A percentile compares a stretch with the other conserved stretches of the same genome.
These are phyloP conservation scores for Trametes pubescens DNA, from an alignment of 1,284 basidiomycete species.

Conservation along the genomic window DNA sequence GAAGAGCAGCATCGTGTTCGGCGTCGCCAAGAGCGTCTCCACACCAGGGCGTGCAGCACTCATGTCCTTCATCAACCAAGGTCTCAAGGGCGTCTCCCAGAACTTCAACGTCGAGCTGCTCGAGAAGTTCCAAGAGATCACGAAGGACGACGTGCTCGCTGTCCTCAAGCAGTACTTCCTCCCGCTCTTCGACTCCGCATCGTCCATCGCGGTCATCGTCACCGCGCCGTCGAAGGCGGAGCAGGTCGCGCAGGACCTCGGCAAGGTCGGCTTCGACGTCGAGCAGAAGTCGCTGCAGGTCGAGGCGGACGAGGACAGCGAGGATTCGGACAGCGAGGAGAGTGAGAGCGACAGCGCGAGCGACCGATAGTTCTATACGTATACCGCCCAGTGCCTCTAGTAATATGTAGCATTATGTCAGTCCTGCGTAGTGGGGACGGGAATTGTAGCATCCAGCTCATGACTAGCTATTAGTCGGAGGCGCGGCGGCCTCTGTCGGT, in stretches of 20 bases:
- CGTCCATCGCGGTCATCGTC: slow-evolving; percentile 85
- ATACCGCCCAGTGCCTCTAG: slow-evolving; percentile 29
- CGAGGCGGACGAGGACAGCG: slow-evolving; percentile 53
- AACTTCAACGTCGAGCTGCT: slow-evolving; percentile 80
- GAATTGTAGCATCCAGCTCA: slow-evolving; percentile 32
- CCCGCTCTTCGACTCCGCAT: slow-evolving; percentile 84
- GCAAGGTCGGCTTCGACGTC: slow-evolving; percentile 79
- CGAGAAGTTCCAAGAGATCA: slow-evolving; percentile 81
- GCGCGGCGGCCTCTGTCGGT: background rate
- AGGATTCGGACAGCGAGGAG: slow-evolving; percentile 37
- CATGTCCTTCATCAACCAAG: slow-evolving; percentile 87
- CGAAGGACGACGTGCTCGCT: slow-evolving; percentile 77
- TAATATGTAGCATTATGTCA: slow-evolving; percentile 32
- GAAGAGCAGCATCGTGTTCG: slow-evolving; percentile 90
- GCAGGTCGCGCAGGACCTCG: slow-evolving; percentile 74
- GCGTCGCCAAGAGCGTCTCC: slow-evolving; percentile 82
- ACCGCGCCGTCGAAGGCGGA: slow-evolving; percentile 85
- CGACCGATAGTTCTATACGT: slow-evolving; percentile 32
- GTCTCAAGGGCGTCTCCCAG: slow-evolving; percentile 81
- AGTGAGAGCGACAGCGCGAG: slow-evolving; percentile 44
- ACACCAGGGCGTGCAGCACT: slow-evolving; percentile 87
- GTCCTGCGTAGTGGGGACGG: background rate
- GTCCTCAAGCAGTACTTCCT: slow-evolving; percentile 82
- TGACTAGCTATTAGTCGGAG: slow-evolving; percentile 1
- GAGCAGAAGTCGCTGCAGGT: slow-evolving; percentile 76